Percentiles rank a stretch among this genome's conserved stretches.
Evolutionary conservation across 2,329 filamentous ascomycete genomes (phyloP).

Genomic region (Nemania abortiva): DNA sequence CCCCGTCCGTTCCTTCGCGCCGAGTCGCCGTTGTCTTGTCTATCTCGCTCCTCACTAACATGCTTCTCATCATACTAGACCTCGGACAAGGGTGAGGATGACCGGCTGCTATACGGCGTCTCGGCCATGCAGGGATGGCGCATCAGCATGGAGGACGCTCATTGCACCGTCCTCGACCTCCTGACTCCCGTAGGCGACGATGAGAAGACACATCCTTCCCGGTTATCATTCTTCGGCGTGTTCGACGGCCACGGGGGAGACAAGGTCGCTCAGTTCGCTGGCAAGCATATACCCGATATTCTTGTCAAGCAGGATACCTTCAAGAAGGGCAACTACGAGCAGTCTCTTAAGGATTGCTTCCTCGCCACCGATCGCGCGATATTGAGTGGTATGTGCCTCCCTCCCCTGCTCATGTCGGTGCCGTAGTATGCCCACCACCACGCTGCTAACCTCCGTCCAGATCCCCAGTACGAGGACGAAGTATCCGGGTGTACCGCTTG

Average conservation of each 20-base stretch:
- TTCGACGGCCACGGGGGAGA: conserved; percentile 98
- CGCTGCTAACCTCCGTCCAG: conserved; percentile 62
- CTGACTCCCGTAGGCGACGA: conserved; percentile 69
- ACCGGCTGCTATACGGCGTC: conserved; percentile 90
- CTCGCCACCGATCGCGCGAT: conserved; percentile 96
- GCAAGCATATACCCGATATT: conserved; percentile 93
- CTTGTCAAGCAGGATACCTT: conserved; percentile 95
- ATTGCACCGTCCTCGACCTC: conserved; percentile 89
- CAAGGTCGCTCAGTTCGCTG: conserved; percentile 93
- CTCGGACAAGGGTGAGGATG: conserved; percentile 92
- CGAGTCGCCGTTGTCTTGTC: background rate
- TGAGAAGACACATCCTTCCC: conserved; percentile 74
- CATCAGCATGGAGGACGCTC: conserved; percentile 99
- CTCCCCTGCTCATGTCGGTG: background rate
- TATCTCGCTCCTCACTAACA: conserved; percentile 28
- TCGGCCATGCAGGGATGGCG: conserved; percentile 99
- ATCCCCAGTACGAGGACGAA: conserved; percentile 96
- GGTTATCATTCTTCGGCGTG: conserved; percentile 95
- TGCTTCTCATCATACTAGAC: conserved; percentile 64
- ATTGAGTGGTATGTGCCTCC: conserved; percentile 78
- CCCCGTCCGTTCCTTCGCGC: conserved; percentile 2
- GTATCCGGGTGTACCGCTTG: conserved; percentile 98
- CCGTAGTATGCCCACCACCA: background rate
- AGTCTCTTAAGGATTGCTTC: conserved; percentile 97
- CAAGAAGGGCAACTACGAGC: conserved; percentile 89